Conservation (phyloP, 192 early-diverging fungal genomes). For the Piromyces finnis region DNA sequence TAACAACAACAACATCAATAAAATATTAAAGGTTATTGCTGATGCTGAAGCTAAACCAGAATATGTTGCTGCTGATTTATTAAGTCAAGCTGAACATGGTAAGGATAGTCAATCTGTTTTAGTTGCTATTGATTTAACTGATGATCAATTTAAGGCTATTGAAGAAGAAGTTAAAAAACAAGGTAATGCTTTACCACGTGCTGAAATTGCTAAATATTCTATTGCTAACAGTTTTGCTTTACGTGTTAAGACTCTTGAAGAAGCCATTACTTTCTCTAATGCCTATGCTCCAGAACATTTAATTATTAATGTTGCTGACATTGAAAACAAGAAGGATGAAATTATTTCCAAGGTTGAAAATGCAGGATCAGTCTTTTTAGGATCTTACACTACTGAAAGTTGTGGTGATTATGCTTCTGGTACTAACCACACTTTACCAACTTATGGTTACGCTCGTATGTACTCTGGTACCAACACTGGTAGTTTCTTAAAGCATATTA, state of each 20-base stretch:
- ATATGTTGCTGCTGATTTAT: conserved; percentile 87
- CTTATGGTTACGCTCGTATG: conserved; percentile 95
- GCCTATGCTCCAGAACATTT: conserved; percentile 95
- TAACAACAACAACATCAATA: no score
- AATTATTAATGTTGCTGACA: conserved; percentile 76
- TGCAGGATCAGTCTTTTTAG: conserved; percentile 96
- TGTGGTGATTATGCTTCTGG: conserved; percentile 99
- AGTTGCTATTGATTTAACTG: conserved; percentile 55
- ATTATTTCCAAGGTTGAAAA: conserved; percentile 51
- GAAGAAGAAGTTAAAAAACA: conserved; percentile 65
- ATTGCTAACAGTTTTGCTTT: conserved; percentile 76
- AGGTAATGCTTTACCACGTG: conserved; percentile 66
- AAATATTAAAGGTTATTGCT: conserved; percentile 47
- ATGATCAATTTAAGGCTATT: conserved; percentile 51
- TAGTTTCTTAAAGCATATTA: conserved; percentile 96
- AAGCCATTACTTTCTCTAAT: conserved; percentile 85
- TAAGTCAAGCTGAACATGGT: conserved; percentile 97
- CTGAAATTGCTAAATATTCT: conserved; percentile 69
- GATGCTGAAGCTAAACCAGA: conserved; percentile 65
- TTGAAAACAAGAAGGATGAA: conserved; percentile 14
- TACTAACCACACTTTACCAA: conserved; percentile 98
- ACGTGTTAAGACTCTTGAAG: conserved; percentile 41
- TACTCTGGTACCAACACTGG: conserved; percentile 95
- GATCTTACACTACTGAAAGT: conserved; percentile 85
- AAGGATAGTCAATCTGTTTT: conserved; percentile 91